Percentiles rank a stretch among this genome's conserved stretches.
These are phyloP conservation scores for Colletotrichum scovillei DNA, from an alignment of 2,329 filamentous ascomycete genomes.

Conservation along the genomic window DNA sequence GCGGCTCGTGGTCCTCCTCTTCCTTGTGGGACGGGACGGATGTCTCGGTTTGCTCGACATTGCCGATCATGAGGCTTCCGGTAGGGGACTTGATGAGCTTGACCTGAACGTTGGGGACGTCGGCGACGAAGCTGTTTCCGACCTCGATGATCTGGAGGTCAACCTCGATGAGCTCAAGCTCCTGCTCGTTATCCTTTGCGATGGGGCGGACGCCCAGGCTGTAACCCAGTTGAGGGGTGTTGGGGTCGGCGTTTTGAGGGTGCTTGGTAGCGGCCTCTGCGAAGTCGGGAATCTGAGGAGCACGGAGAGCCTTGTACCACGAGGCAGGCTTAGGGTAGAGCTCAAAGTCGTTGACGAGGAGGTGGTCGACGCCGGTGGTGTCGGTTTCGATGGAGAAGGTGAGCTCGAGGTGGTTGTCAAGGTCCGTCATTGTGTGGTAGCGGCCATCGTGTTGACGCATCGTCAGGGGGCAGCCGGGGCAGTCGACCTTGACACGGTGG, in stretches of 20 bases:
- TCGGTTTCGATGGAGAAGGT: conserved; percentile 64
- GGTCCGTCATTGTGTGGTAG: conserved; percentile 39
- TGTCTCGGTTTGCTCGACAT: conserved; percentile 52
- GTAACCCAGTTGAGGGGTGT: conserved; percentile 59
- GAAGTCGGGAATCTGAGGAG: conserved; percentile 55
- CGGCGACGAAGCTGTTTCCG: conserved; percentile 64
- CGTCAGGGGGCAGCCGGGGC: conserved; percentile 63
- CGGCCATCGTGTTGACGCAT: conserved; percentile 41
- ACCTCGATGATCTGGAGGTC: conserved; percentile 71
- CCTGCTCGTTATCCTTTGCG: conserved; percentile 61
- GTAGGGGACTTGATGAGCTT: conserved; percentile 70
- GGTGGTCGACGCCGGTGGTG: conserved; percentile 51
- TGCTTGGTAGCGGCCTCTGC: conserved; percentile 41
- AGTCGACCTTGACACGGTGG: conserved; percentile 61
- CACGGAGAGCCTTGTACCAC: conserved; percentile 55
- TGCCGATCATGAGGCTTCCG: conserved; percentile 66
- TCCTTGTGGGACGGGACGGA: conserved; percentile 36
- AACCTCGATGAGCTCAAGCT: conserved; percentile 63
- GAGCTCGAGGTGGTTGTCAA: conserved; percentile 59
- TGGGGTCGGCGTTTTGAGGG: conserved; percentile 45
- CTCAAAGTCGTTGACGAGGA: conserved; percentile 70
- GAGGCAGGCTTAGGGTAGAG: conserved; percentile 67
- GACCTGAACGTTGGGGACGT: conserved; percentile 66
- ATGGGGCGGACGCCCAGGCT: conserved; percentile 55
- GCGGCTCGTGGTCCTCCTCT: conserved; percentile 37